phyloP scores from a whole-genome alignment of 2,329 filamentous ascomycete genomes.

The Meredithiella fracta region DNA sequence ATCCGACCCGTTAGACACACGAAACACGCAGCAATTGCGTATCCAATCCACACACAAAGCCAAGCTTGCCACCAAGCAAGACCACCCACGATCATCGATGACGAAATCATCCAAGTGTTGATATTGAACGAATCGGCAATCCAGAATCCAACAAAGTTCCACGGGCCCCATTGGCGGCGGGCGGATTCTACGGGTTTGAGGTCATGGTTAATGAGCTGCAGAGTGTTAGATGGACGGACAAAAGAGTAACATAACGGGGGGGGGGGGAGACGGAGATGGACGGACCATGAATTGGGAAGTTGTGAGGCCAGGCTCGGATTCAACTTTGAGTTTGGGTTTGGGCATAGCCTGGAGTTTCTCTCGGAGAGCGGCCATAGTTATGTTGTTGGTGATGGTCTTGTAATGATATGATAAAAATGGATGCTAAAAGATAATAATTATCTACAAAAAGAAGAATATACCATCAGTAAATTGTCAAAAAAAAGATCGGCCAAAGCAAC shows the following conservation, averaged over 20 bases:
- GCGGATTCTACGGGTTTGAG: conserved; percentile 65
- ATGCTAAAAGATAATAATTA: too few species aligned
- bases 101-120: conserved; percentile 89
- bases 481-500: too few species aligned
- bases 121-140: conserved; percentile 75
- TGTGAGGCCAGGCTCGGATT: conserved; percentile 59
- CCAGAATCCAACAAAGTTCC: conserved; percentile 85
- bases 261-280: too few species aligned
- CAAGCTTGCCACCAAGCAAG: conserved; percentile 86
- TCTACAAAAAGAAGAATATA: too few species aligned
- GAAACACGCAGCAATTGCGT: conserved; percentile 60
- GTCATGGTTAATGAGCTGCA: conserved; percentile 62
- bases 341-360: conserved; percentile 21
- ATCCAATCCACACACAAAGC: conserved; percentile 79
- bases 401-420: too few species aligned
- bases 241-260: neutral
- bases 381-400: neutral
- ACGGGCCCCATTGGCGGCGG: conserved; percentile 66
- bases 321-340: conserved; percentile 51
- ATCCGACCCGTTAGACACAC: conserved; percentile 66
- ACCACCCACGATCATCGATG: conserved; percentile 60
- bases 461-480: too few species aligned
- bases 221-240: neutral
- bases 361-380: neutral
- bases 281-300: conserved; percentile 61